phyloP scores from a whole-genome alignment of 352 stramenopile species.

The Plasmopara viticola region DNA sequence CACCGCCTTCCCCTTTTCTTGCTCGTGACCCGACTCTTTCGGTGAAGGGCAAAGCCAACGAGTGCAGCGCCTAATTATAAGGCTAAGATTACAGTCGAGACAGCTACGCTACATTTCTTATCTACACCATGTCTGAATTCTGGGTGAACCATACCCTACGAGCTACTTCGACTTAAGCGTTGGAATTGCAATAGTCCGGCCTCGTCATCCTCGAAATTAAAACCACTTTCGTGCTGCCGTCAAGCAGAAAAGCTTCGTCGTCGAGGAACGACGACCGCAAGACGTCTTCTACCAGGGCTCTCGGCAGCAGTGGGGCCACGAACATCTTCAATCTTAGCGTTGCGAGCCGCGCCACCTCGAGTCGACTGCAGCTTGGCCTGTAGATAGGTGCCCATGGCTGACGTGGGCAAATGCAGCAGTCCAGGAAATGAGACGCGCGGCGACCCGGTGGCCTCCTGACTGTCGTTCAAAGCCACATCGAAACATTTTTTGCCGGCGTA shows the following conservation, averaged over 20 bases:
- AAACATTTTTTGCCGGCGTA: conserved; percentile 45
- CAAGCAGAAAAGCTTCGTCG: conserved; percentile 20
- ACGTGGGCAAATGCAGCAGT: conserved; percentile 44
- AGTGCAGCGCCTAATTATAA: conserved; percentile 9
- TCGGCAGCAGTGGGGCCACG: conserved; percentile 27
- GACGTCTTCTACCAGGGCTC: conserved; percentile 11
- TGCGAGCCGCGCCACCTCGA: conserved; percentile 21
- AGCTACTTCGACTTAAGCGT: conserved; percentile 13
- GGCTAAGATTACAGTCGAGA: conserved; percentile 2
- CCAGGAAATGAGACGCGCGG: conserved; percentile 12
- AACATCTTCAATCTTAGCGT: conserved; percentile 46
- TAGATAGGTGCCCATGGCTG: conserved; percentile 51
- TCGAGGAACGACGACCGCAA: conserved; percentile 16
- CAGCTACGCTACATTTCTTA: conserved; percentile 8
- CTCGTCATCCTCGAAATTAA: conserved; percentile 12
- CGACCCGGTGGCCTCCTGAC: conserved; percentile 8
- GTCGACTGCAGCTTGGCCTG: conserved; percentile 42
- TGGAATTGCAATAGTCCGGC: conserved; percentile 10
- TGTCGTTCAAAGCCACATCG: conserved; percentile 27
- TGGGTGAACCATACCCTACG: conserved; percentile 4
- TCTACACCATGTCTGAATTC: neutral
- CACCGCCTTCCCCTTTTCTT: conserved; percentile 25
- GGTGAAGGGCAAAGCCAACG: conserved; percentile 10
- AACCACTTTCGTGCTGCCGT: conserved; percentile 12
- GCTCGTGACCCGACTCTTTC: conserved; percentile 22